phyloP scores from a whole-genome alignment of 164 flowering plant species.

The Stephania japonica region DNA sequence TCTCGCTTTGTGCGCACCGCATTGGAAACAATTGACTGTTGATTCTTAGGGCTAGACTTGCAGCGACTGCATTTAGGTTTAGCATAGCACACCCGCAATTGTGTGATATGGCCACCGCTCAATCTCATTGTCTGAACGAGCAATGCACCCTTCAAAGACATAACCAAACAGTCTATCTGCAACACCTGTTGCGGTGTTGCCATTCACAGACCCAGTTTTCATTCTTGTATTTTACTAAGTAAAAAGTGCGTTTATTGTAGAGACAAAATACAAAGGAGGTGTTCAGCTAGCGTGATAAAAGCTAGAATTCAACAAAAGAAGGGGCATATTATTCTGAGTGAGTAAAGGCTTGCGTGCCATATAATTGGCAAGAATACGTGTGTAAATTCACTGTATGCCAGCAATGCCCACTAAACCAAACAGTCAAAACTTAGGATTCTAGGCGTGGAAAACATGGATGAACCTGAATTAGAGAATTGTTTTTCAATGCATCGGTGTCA shows the following conservation, averaged over 20 bases:
- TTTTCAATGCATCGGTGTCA: neutral
- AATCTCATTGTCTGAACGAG: conserved; percentile 1
- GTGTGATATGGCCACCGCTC: conserved; percentile 9
- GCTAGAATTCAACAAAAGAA: neutral
- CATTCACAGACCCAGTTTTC: neutral
- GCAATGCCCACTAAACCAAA: neutral
- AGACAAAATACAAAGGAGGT: neutral
- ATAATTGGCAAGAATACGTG: neutral
- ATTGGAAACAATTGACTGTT: conserved; percentile 16
- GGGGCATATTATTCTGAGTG: neutral
- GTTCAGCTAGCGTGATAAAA: neutral
- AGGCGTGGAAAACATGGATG: neutral
- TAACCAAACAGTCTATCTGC: neutral
- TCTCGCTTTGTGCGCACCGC: conserved; percentile 12
- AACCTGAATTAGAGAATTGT: neutral
- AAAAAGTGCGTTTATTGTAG: neutral
- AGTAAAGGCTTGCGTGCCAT: neutral
- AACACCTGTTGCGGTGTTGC: conserved; percentile 7
- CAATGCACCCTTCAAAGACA: conserved; percentile 8
- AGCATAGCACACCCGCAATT: conserved; percentile 22
- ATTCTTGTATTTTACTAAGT: neutral
- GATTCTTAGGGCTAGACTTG: conserved; percentile 8
- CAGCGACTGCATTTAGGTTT: conserved; percentile 8
- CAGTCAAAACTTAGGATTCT: neutral
- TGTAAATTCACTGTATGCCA: neutral